Evolutionary conservation across 1,284 basidiomycete species (phyloP).

Genomic region (Ceratobasidium sp.): DNA sequence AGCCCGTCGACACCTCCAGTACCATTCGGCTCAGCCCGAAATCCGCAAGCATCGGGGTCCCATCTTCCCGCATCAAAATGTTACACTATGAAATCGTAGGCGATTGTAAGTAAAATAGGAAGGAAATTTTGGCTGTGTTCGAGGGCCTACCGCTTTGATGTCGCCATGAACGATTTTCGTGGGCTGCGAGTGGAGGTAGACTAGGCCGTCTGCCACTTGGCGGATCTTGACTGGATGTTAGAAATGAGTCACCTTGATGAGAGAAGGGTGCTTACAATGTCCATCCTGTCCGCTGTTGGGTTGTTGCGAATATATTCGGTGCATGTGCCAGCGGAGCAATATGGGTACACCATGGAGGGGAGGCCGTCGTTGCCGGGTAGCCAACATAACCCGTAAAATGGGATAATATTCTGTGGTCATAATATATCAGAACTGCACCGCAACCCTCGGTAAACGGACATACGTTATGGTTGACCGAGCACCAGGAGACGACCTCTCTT

Average conservation of each 20-base stretch:
- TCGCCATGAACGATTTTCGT: slow-evolving; percentile 47
- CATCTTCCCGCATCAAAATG: slow-evolving; percentile 37
- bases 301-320: slow-evolving; percentile 12
- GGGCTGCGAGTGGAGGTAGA: slow-evolving; percentile 41
- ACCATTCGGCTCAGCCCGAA: slow-evolving; percentile 44
- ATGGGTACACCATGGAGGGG: slow-evolving; percentile 38
- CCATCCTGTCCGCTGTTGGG: slow-evolving; percentile 18
- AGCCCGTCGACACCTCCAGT: slow-evolving; percentile 20
- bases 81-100: slow-evolving; percentile 5
- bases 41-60: slow-evolving; percentile 33
- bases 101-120: too few species aligned
- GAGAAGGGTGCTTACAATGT: slow-evolving; percentile 17
- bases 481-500: slow-evolving; percentile 23
- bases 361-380: not conserved
- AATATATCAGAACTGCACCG: not conserved
- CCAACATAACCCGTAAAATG: slow-evolving; percentile 36
- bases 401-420: slow-evolving; percentile 21
- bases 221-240: slow-evolving; percentile 34
- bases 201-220: slow-evolving; percentile 44
- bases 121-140: too few species aligned
- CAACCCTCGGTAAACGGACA: not conserved
- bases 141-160: slow-evolving; percentile 45
- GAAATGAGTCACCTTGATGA: not conserved
- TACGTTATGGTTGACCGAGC: slow-evolving; percentile 10
- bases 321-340: slow-evolving; percentile 42